Evolutionary conservation across 306 rosid genomes (phyloP), one percentile per base, ranked within the genome.

Genomic region (Trifolium pratense): DNA sequence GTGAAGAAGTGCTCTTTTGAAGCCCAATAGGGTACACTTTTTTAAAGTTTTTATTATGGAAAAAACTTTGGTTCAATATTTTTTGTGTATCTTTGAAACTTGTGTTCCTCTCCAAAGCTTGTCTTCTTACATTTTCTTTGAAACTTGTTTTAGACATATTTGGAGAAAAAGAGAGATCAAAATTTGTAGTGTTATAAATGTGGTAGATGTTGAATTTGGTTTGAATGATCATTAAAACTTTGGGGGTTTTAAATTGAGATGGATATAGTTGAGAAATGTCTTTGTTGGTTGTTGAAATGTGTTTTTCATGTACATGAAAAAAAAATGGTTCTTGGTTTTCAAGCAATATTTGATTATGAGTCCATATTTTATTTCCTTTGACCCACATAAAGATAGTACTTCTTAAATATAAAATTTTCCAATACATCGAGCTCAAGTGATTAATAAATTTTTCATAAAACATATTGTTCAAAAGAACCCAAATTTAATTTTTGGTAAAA

Each of bases 21-120:
- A 94, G 88, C 16, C 96, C 97, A 76, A 94, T 86, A 36, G 99
- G 99, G 84, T 94, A 94, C 70, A 94, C 84, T 86, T 87, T 91
- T 89, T 91, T 94, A 2, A 94, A 78, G 64, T 71, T 82, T 81
- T 82, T 89, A 59, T 59, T 59, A 18, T 89, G 87, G 31, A 89
- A 75, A 18, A 86, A 74, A 31, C 60, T 77, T 20, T 86, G 84
- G 86, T 68, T 80, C 71, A 76, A 49, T 53, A 51, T 62, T 70
- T 82, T 87, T 76, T 88, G 89, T 76, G 83, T 82, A 59, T 88
- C 88, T 73, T 85, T 86, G 52, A 74, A 76, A 76, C 82, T 75
- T 52, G 66, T 83, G 83, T 79, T 83, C 75, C 67, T 86, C 81
- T 90, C 91, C 45, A 89, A 48, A 76, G 66, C 79, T 45, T 87